phyloP scores from a whole-genome alignment of 768 basidiomycete species.

The Lentinula detonsa region DNA sequence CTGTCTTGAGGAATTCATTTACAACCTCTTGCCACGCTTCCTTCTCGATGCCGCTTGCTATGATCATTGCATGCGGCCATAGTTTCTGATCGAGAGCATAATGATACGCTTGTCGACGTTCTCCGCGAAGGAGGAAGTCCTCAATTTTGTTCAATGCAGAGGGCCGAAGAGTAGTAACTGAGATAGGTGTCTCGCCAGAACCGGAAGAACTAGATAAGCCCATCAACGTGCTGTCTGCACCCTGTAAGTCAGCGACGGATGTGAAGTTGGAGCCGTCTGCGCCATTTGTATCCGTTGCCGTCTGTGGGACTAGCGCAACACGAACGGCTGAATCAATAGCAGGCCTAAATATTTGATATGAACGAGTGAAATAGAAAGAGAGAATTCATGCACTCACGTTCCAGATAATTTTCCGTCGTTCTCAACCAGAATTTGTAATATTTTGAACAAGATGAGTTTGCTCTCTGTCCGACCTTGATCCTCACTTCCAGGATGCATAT shows the following conservation, averaged over 20 bases:
- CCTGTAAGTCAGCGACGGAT: conserved; percentile 24
- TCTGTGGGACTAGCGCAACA: conserved; percentile 58
- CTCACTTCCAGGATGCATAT: conserved; percentile 45
- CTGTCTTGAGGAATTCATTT: conserved; percentile 74
- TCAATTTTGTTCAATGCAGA: conserved; percentile 75
- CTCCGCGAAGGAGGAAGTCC: conserved; percentile 73
- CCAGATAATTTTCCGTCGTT: conserved; percentile 85
- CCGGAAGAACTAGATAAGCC: conserved; percentile 11
- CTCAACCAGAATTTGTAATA: conserved; percentile 79
- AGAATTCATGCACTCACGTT: conserved; percentile 49
- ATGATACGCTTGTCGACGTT: conserved; percentile 80
- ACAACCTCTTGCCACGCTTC: conserved; percentile 92
- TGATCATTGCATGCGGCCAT: conserved; percentile 95
- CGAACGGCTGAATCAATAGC: conserved; percentile 73
- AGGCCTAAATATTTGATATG: conserved; percentile 24
- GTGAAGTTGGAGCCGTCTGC: conserved; percentile 23
- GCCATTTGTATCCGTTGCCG: conserved; percentile 23
- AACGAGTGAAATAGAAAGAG: neutral
- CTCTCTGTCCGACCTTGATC: conserved; percentile 66
- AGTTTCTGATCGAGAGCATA: conserved; percentile 84
- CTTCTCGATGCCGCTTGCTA: conserved; percentile 88
- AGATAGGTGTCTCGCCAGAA: conserved; percentile 45
- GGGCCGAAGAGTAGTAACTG: conserved; percentile 51
- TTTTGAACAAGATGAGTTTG: conserved; percentile 63
- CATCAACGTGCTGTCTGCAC: conserved; percentile 12